phyloP scores from a whole-genome alignment of 805 yeast genomes.

The Cyberlindnera galapagoensis region DNA sequence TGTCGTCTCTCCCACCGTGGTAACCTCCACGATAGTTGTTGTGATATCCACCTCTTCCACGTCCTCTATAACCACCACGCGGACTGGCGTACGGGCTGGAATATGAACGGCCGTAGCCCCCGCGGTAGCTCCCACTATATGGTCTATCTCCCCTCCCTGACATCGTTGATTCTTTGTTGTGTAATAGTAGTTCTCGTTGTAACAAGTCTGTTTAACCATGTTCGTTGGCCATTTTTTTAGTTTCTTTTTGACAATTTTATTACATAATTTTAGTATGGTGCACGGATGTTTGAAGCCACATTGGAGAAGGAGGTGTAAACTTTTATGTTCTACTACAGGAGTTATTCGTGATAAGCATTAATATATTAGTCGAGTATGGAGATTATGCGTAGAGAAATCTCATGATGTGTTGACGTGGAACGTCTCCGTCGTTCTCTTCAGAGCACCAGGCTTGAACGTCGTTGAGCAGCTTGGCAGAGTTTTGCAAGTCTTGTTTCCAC shows the following conservation, averaged over 20 bases:
- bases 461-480: slow-evolving; percentile 48
- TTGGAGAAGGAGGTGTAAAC: too few species aligned
- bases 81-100: slow-evolving; percentile 6
- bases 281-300: too few species aligned
- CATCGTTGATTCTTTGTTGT: neutral
- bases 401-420: slow-evolving; percentile 1
- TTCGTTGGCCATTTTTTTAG: slow-evolving; percentile 2
- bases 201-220: too few species aligned
- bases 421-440: slow-evolving; percentile 35
- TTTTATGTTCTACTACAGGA: too few species aligned
- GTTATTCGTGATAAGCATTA: too few species aligned
- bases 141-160: neutral
- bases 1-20: slow-evolving; percentile 1
- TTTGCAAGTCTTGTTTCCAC: slow-evolving; percentile 45
- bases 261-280: neutral
- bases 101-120: slow-evolving; percentile 11
- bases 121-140: slow-evolving; percentile 11
- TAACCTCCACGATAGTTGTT: slow-evolving; percentile 3
- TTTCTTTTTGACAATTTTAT: neutral
- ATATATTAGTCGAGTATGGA: too few species aligned
- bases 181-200: neutral
- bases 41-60: slow-evolving; percentile 5
- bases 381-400: too few species aligned
- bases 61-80: slow-evolving; percentile 4
- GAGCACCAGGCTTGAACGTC: slow-evolving; percentile 66